phyloP scores from a whole-genome alignment of 768 basidiomycete species.

The Dacryopinax primogenitus region DNA sequence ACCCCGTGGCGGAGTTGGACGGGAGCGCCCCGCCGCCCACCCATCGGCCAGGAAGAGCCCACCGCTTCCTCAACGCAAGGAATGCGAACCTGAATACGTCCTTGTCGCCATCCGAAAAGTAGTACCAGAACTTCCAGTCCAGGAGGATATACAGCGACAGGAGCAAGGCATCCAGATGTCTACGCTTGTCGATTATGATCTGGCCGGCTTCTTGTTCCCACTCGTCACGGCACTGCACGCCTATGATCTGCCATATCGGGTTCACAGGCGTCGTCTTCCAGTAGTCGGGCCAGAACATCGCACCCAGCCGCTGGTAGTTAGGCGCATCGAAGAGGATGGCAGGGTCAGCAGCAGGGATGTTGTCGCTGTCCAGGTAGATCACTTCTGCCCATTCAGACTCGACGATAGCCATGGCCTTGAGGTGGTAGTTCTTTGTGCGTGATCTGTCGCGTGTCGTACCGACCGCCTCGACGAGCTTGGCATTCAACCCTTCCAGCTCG shows the following conservation, averaged over 20 bases:
- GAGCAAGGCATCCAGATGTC: slow-evolving; percentile 29
- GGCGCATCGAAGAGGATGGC: slow-evolving; percentile 29
- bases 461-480: slow-evolving; percentile 24
- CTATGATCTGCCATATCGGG: slow-evolving; percentile 31
- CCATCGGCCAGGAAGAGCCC: slow-evolving; percentile 34
- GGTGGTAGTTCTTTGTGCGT: slow-evolving; percentile 27
- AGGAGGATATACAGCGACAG: slow-evolving; percentile 22
- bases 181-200: slow-evolving; percentile 32
- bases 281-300: slow-evolving; percentile 28
- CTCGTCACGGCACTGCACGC: slow-evolving; percentile 33
- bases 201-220: slow-evolving; percentile 35
- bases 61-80: slow-evolving; percentile 32
- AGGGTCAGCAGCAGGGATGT: slow-evolving; percentile 26
- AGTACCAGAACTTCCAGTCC: slow-evolving; percentile 30
- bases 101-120: slow-evolving; percentile 33
- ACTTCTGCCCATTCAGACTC: slow-evolving; percentile 27
- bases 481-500: slow-evolving; percentile 15
- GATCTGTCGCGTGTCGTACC: slow-evolving; percentile 21
- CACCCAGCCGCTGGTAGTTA: slow-evolving; percentile 29
- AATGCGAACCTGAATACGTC: slow-evolving; percentile 31
- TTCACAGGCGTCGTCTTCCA: slow-evolving; percentile 29
- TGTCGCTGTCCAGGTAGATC: slow-evolving; percentile 30
- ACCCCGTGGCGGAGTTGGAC: slow-evolving; percentile 19
- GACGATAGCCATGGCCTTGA: slow-evolving; percentile 26
- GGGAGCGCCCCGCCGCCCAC: slow-evolving; percentile 31